These are phyloP conservation scores for Opeltia flavorubescens DNA, from an alignment of 495 filamentous ascomycete species.

Conservation along the genomic window DNA sequence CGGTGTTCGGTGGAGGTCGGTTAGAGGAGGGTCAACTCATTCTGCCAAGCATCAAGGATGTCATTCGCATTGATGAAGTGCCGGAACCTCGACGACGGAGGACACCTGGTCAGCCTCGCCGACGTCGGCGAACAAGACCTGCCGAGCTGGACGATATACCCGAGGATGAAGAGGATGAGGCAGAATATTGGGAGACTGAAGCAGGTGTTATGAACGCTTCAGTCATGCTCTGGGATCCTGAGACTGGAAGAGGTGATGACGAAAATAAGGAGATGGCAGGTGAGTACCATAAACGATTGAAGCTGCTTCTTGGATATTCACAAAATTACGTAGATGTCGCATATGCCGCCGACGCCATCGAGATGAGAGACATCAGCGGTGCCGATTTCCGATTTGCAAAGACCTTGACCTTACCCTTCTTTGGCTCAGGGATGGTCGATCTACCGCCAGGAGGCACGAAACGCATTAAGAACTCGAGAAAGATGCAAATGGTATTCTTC, in stretches of 20 bases:
- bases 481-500: conserved; percentile 94
- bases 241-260: conserved; percentile 34
- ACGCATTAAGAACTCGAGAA: conserved; percentile 74
- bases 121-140: conserved; percentile 4
- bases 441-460: conserved; percentile 70
- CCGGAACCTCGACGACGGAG: conserved; percentile 25
- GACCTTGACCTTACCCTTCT: conserved; percentile 66
- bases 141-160: background rate
- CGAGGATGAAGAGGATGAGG: conserved; percentile 35
- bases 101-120: conserved; percentile 20
- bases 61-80: conserved; percentile 58
- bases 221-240: conserved; percentile 42
- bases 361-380: conserved; percentile 58
- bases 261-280: conserved; percentile 44
- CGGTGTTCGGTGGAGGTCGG: conserved; percentile 39
- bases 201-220: conserved; percentile 42
- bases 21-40: conserved; percentile 37
- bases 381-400: conserved; percentile 77
- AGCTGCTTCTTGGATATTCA: background rate
- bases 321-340: conserved; percentile 44
- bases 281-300: conserved; percentile 12
- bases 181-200: conserved; percentile 46
- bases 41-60: conserved; percentile 53
- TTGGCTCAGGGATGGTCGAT: conserved; percentile 80
- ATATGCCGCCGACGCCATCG: conserved; percentile 58